A percentile compares a stretch with the other conserved stretches of the same genome.
Conservation (phyloP, 371 early-diverging fungal genomes). For the Synchytrium microbalum region DNA sequence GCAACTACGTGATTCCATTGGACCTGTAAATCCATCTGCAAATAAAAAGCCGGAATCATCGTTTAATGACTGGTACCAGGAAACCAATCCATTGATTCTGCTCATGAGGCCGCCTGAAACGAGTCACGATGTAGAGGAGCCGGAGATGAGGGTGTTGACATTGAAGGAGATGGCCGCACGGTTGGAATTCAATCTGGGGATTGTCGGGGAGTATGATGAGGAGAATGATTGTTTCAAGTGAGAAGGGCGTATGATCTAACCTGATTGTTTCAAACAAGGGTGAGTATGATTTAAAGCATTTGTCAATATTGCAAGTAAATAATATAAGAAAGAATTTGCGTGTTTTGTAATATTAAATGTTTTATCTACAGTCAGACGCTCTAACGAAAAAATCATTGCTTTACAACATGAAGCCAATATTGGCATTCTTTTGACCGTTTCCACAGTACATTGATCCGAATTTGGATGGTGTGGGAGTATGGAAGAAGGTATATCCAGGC, state of each 20-base stretch:
- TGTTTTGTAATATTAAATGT: no score
- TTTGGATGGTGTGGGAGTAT: slow-evolving; percentile 25
- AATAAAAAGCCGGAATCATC: background rate
- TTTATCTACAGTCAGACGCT: no score
- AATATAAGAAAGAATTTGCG: no score
- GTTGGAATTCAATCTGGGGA: background rate
- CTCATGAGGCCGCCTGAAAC: background rate
- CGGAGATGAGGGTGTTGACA: background rate
- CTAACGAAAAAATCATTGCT: no score
- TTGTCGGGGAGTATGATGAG: background rate
- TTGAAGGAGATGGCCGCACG: background rate
- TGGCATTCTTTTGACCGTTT: slow-evolving; percentile 34
- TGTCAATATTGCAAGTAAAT: no score
- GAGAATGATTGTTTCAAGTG: background rate
- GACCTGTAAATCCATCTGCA: background rate
- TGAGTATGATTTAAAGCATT: no score
- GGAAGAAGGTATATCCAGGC: slow-evolving; percentile 45
- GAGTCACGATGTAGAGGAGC: background rate
- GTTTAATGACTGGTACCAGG: background rate
- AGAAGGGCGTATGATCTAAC: no score
- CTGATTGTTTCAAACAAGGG: no score
- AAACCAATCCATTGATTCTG: background rate
- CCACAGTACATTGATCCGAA: slow-evolving; percentile 38
- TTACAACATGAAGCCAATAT: slow-evolving; percentile 44
- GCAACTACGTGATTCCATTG: background rate